Percentiles rank a stretch among this genome's conserved stretches.
Evolutionary conservation across 2,329 filamentous ascomycete genomes (phyloP).

Genomic region (Fusarium clavum): DNA sequence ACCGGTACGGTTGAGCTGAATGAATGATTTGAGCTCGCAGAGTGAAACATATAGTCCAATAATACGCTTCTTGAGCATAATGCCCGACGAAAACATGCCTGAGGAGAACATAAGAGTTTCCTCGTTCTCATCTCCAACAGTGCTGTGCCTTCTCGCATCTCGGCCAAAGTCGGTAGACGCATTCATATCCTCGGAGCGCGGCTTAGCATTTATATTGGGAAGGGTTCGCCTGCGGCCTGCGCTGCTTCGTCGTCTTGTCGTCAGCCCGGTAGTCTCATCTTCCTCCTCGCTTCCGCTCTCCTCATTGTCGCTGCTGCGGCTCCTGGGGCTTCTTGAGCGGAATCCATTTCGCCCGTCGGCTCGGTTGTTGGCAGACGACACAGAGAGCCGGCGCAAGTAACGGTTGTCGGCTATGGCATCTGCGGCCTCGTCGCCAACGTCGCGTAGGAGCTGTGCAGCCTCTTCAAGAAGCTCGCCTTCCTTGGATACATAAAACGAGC

Average conservation of each 20-base stretch:
- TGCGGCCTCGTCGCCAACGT: constrained; percentile 75
- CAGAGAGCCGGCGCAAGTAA: constrained; percentile 50
- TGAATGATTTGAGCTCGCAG: constrained; percentile 95
- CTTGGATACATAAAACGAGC: constrained; percentile 89
- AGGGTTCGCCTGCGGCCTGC: constrained; percentile 55
- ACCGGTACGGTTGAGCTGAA: constrained; percentile 95
- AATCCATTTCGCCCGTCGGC: constrained; percentile 31
- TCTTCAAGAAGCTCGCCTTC: constrained; percentile 89
- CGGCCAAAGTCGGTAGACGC: constrained; percentile 70
- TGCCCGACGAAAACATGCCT: constrained; percentile 71
- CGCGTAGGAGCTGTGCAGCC: constrained; percentile 78
- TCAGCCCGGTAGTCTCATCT: constrained; percentile 68
- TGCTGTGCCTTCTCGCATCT: constrained; percentile 68
- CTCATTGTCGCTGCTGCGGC: constrained; percentile 65
- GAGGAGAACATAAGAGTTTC: constrained; percentile 76
- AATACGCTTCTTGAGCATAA: constrained; percentile 93
- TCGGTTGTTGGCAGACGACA: constrained; percentile 36
- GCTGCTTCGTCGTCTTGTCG: constrained; percentile 59
- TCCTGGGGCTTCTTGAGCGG: constrained; percentile 53
- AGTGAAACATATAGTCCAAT: constrained; percentile 89
- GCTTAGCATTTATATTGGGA: constrained; percentile 51
- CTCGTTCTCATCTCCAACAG: constrained; percentile 79
- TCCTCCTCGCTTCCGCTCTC: constrained; percentile 75
- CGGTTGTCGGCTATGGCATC: constrained; percentile 61
- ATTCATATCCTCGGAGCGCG: constrained; percentile 65